These are phyloP conservation scores for Penicillium sp. DNA, from an alignment of 2,329 filamentous ascomycete genomes.

Conservation along the genomic window DNA sequence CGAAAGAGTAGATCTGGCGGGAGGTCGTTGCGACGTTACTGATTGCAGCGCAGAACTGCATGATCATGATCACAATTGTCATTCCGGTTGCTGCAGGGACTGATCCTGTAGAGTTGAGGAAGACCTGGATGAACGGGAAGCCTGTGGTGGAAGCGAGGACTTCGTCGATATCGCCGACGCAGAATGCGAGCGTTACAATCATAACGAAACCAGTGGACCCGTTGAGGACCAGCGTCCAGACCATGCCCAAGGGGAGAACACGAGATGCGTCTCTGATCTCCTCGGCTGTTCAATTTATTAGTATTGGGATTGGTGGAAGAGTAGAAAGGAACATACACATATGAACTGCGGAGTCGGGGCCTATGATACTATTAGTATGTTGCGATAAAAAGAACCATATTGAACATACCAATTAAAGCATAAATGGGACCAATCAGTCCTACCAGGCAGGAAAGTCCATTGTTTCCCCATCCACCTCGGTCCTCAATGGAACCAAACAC, in stretches of 20 bases:
- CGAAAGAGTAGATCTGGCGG: constrained; percentile 41
- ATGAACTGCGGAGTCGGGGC: constrained; percentile 7
- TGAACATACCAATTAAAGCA: neutral
- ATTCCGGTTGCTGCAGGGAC: constrained; percentile 46
- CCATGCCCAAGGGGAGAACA: constrained; percentile 40
- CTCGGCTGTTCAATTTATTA: constrained; percentile 26
- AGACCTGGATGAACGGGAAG: constrained; percentile 31
- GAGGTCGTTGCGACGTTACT: constrained; percentile 39
- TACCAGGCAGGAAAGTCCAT: neutral
- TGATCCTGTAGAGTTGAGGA: constrained; percentile 40
- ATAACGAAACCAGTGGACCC: constrained; percentile 40
- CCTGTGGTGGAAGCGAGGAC: constrained; percentile 29
- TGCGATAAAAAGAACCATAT: neutral
- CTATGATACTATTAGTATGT: neutral
- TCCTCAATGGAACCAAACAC: neutral
- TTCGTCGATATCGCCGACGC: constrained; percentile 33
- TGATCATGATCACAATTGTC: constrained; percentile 21
- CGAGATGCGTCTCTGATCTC: constrained; percentile 39
- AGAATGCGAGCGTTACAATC: constrained; percentile 41
- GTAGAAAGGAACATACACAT: constrained; percentile 7
- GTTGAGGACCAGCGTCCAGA: constrained; percentile 37
- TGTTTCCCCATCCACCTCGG: neutral
- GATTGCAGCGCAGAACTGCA: constrained; percentile 38
- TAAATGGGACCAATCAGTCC: neutral
- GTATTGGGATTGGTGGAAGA: neutral